Evolutionary conservation across 768 basidiomycete genomes (phyloP), one percentile per base, ranked within the genome.

Genomic region (Daedalea quercina): DNA sequence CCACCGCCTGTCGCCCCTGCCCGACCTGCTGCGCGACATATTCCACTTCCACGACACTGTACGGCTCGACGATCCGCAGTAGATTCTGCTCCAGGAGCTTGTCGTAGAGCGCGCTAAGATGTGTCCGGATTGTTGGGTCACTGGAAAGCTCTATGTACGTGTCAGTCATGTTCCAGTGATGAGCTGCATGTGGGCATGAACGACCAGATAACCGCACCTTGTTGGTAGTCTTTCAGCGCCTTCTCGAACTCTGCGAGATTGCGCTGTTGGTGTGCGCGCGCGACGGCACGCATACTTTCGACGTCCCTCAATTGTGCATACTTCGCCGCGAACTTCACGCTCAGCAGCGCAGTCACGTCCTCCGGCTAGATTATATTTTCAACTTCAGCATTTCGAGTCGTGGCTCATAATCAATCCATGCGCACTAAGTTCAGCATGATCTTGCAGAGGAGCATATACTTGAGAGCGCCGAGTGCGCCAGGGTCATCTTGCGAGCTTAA

Each of bases 401-500:
- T 40, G 25, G 56, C 9, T 45, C 35, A 23, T 41, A 15, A 9
- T 15, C 17, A 22, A n/a, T 20, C 2, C 17, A n/a, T 24, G 76
- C 85, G 57, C 54, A 95, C 94, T 65, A 95, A 68, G 63, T 93
- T 93, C 57, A 98, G 75, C 95, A 99, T 99, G 65, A 99, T 86
- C 67, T 99, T 98, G 70, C 96, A 99, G 43, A 97, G 69, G 15
- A 97, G 76, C 95, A 98, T 96, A 69, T 99, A 98, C 70, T 99
- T 98, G 58, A 99, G 74, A 3, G 93, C 93, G 1, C 79, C 81
- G 19, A 96, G 74, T 0, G 93, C 92, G 34, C 69, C 63, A 0
- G 70, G 68, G 52, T 72, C 76, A 40, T 91, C 93, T 53, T 92
- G 87, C 1, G 82, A 67, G 40, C 82, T 81, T 58, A 93, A 74